phyloP scores from a whole-genome alignment of 129 eudicot species.

The Glebionis coronaria region DNA sequence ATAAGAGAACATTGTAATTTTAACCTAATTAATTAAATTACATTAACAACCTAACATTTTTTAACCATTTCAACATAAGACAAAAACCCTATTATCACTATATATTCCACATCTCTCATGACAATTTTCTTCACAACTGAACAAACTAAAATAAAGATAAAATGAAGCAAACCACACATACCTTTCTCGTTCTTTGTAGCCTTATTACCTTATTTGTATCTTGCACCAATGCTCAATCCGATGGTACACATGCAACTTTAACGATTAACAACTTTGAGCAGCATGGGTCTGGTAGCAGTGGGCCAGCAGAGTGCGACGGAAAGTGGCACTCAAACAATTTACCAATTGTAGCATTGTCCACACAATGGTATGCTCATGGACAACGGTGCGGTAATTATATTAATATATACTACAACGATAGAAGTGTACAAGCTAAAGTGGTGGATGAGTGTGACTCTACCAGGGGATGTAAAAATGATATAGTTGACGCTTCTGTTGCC shows the following conservation, averaged over 20 bases:
- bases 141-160: neutral
- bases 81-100: neutral
- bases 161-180: conserved; percentile 5
- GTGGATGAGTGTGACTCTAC: conserved; percentile 28
- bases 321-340: conserved; percentile 18
- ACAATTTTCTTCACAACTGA: too few species aligned
- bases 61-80: neutral
- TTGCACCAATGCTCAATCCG: neutral
- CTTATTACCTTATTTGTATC: neutral
- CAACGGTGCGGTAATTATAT: conserved; percentile 19
- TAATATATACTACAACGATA: conserved; percentile 3
- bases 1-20: too few species aligned
- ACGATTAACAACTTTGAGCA: conserved; percentile 26
- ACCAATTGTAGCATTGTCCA: conserved; percentile 29
- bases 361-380: conserved; percentile 29
- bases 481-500: conserved; percentile 21
- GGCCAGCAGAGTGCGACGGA: conserved; percentile 26
- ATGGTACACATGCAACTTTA: neutral
- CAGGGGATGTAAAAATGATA: conserved; percentile 22
- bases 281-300: conserved; percentile 27
- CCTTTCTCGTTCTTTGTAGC: conserved; percentile 1
- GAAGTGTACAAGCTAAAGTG: conserved; percentile 25
- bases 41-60: neutral
- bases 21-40: neutral
- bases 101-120: too few species aligned